Base-by-base conservation (phyloP, 2,329 filamentous ascomycete species). In the Botrytis cinerea region DNA sequence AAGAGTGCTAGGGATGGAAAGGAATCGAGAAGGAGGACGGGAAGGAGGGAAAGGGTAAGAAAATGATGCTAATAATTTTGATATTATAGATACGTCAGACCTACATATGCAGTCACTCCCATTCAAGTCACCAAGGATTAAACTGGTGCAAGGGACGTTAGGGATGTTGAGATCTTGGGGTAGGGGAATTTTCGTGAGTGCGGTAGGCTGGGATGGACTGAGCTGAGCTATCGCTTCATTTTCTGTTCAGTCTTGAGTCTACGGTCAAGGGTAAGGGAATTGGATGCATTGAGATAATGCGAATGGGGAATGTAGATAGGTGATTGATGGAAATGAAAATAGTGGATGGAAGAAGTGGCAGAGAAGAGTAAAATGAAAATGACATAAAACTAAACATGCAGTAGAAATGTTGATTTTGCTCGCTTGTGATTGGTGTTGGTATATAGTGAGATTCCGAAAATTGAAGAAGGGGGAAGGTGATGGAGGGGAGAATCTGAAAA, bases 71-170 rank as follows among this genome's bases (percentile, higher is more conserved):
- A 16, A 71, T 71, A 3, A 20, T 16, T 22, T 25, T 22, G 38
- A 28, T 25, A 10, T 12, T 66, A 61, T 72, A 94, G 93, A 83
- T 95, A 93, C 81, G 90, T 97, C 80, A 89, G 93, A 81, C 93
- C 94, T 77, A 95, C 93, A 35, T 95, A 90, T 83, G 90, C 91
- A 64, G 88, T 92, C 75, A 90, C 91, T 70, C 94, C 94, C n/a
- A 82, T 38, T 51, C 35, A 73, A 54, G 73, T 73, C 38, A 74
- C 77, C 60, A 78, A 78, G 66, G 71, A 73, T 25, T 80, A 79
- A 64, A 74, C 54, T 43, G 22, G 18, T 63, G 25, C 25, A 16
- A 40, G 25, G 60, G 22, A 62, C 40, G 25, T 43, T 20, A 14
- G 51, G 14, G 38, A 43, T 45, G 8, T 20, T 40, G 8, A 43